Evolutionary conservation across 257 asterid species (phyloP).

Genomic region (Salvia rosmarinus): DNA sequence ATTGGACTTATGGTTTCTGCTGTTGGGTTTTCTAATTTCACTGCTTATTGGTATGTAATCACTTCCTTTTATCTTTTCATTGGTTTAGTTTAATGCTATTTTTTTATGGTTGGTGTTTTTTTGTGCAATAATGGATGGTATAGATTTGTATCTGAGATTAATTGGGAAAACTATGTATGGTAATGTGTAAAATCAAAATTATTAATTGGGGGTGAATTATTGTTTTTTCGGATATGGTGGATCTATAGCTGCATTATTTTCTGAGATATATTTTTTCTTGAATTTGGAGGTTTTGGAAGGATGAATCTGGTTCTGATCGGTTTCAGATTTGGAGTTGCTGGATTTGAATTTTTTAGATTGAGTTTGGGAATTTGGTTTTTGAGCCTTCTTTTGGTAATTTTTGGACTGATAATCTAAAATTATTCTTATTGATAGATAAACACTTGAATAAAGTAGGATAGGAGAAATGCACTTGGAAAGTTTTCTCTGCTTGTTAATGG

Average conservation of each 20-base stretch:
- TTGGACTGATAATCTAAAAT: background rate
- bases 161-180: background rate
- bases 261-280: conserved; percentile 27
- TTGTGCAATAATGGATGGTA: background rate
- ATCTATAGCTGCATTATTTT: conserved; percentile 31
- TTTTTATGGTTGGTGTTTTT: background rate
- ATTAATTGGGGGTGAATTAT: background rate
- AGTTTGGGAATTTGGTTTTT: background rate
- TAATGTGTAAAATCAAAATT: background rate
- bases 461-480: background rate
- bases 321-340: conserved; percentile 20
- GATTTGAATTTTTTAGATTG: background rate
- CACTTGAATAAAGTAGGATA: conserved; percentile 7
- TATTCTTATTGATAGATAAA: background rate
- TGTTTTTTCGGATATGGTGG: conserved; percentile 22
- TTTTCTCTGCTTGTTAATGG: conserved; percentile 12
- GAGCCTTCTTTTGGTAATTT: background rate
- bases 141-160: background rate
- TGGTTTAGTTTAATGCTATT: background rate
- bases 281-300: conserved; percentile 24
- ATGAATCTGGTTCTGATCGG: conserved; percentile 14
- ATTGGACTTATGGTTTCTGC: conserved; percentile 92
- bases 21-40: conserved; percentile 79
- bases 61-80: background rate
- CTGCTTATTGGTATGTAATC: conserved; percentile 83